Conservation (phyloP, 306 rosid genomes). For the Canavalia gladiata region DNA sequence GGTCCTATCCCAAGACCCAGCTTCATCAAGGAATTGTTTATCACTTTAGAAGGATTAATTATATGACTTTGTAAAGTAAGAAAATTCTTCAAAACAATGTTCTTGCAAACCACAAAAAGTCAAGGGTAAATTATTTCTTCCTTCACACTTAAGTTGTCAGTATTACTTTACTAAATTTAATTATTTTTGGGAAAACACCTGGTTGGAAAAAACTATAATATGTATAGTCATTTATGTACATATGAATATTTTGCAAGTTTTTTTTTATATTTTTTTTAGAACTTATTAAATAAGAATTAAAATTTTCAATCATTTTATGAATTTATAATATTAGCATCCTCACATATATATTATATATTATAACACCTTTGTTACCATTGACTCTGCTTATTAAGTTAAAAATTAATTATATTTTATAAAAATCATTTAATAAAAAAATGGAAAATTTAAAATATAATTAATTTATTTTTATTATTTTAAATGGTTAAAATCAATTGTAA, state of each 20-base stretch:
- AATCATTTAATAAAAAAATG: too few relatives aligned
- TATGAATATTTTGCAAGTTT: neutral
- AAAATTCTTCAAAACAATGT: conserved; percentile 13
- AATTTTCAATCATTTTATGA: too few relatives aligned
- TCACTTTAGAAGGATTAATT: neutral
- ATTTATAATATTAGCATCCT: too few relatives aligned
- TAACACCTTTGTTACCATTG: too few relatives aligned
- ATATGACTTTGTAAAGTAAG: conserved; percentile 29
- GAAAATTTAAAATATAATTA: too few relatives aligned
- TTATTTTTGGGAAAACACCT: neutral
- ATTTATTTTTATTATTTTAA: too few relatives aligned
- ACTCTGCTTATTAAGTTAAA: too few relatives aligned
- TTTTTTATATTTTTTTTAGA: neutral
- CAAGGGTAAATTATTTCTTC: neutral
- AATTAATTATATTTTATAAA: too few relatives aligned
- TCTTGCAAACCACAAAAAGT: neutral
- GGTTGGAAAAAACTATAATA: neutral
- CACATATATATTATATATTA: too few relatives aligned
- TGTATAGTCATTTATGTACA: neutral
- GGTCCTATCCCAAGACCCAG: neutral
- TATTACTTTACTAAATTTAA: neutral
- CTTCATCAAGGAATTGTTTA: conserved; percentile 4
- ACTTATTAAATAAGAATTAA: neutral
- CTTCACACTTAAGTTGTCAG: neutral
- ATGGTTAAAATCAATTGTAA: too few relatives aligned